Evolutionary conservation across 345 rosid species (phyloP).

Genomic region (Eucalyptus cloeziana): DNA sequence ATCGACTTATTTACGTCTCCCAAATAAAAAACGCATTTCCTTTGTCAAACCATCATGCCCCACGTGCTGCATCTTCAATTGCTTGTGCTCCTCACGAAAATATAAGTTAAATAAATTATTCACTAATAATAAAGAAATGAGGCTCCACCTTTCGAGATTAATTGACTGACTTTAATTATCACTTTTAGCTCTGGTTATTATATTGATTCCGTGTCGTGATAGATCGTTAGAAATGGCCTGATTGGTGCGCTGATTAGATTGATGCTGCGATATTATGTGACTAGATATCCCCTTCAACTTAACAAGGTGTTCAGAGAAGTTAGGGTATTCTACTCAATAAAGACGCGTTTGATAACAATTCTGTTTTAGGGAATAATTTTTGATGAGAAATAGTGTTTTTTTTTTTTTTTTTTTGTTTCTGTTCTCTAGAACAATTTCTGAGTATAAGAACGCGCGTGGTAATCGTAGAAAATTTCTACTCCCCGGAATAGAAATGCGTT

Average conservation of each 20-base stretch:
- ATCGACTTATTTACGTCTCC: not conserved
- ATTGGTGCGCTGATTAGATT: not conserved
- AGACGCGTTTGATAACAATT: too few relatives aligned
- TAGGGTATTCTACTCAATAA: too few relatives aligned
- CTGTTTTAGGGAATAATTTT: too few relatives aligned
- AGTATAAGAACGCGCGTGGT: too few relatives aligned
- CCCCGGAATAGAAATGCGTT: too few relatives aligned
- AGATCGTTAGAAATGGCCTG: not conserved
- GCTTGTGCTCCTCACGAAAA: not conserved
- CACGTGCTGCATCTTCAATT: not conserved
- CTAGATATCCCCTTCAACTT: not conserved
- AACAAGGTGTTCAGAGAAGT: not conserved
- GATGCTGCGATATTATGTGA: not conserved
- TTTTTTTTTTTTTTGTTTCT: too few relatives aligned
- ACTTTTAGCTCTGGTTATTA: not conserved
- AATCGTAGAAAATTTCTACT: too few relatives aligned
- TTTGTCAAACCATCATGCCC: not conserved
- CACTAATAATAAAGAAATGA: not conserved
- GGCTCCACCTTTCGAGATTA: not conserved
- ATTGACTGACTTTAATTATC: not conserved
- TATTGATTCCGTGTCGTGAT: not conserved
- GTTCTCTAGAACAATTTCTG: too few relatives aligned
- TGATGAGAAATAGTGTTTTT: too few relatives aligned
- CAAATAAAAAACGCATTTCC: not conserved
- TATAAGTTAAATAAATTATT: not conserved